Evolutionary conservation across 2,329 filamentous ascomycete genomes (phyloP).

Genomic region (Pyrenochaeta sp.): DNA sequence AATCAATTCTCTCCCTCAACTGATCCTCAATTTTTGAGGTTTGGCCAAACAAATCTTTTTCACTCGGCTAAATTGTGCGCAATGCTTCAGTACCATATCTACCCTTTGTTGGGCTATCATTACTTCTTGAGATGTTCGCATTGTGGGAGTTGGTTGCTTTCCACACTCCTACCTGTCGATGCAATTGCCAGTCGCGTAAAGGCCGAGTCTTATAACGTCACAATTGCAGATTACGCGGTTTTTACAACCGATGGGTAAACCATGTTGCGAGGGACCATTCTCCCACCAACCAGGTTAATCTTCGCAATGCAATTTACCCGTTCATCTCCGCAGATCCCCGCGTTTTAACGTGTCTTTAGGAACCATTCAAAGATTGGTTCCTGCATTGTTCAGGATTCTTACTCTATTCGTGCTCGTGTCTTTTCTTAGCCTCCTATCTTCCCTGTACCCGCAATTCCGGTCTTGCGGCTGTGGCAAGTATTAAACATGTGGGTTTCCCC

Average conservation of each 20-base stretch:
- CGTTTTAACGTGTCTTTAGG: constrained; percentile 28
- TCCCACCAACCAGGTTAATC: constrained; percentile 38
- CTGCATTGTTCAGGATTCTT: constrained; percentile 16
- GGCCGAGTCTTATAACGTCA: not conserved
- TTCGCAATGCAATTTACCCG: constrained; percentile 43
- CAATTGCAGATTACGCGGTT: constrained; percentile 16
- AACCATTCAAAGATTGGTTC: constrained; percentile 19
- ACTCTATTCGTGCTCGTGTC: constrained; percentile 23
- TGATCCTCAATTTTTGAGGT: not conserved
- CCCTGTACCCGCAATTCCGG: constrained; percentile 28
- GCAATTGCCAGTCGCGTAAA: not conserved
- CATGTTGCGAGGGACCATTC: constrained; percentile 2
- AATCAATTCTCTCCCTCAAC: constrained; percentile 4
- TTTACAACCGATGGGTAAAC: constrained; percentile 27
- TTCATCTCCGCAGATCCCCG: constrained; percentile 35
- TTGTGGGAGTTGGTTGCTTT: too few relatives aligned
- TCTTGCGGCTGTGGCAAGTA: constrained; percentile 9
- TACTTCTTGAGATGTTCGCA: too few relatives aligned
- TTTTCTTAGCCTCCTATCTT: constrained; percentile 23
- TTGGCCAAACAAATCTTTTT: not conserved
- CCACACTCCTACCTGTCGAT: not conserved
- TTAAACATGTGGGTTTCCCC: constrained; percentile 20
- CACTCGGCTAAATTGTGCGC: too few relatives aligned
- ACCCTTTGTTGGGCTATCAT: too few relatives aligned
- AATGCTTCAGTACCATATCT: too few relatives aligned